Conservation (phyloP, 805 yeast species). For the Lipomyces spencermartinsiae region DNA sequence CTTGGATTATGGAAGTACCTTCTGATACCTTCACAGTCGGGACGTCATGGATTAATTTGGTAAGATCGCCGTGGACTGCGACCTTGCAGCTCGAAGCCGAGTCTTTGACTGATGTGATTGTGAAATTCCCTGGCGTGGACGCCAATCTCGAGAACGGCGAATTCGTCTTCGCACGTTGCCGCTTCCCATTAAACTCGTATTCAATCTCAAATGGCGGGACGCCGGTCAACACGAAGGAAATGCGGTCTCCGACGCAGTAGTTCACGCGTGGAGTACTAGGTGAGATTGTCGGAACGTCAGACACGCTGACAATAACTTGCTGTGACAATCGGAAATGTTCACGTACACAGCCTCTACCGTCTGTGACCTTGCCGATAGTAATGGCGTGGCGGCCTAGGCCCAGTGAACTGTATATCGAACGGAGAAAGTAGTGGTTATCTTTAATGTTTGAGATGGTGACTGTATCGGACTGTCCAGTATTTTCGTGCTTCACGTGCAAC, state of each 20-base stretch:
- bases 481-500: constrained; percentile 65
- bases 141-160: constrained; percentile 72
- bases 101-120: constrained; percentile 73
- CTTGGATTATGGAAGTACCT: constrained; percentile 76
- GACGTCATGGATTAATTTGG: constrained; percentile 58
- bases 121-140: constrained; percentile 76
- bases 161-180: constrained; percentile 59
- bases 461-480: constrained; percentile 59
- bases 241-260: constrained; percentile 92
- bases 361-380: constrained; percentile 62
- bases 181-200: constrained; percentile 72
- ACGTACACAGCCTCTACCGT: constrained; percentile 71
- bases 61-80: constrained; percentile 41
- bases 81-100: constrained; percentile 71
- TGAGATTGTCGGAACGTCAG: constrained; percentile 76
- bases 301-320: constrained; percentile 62
- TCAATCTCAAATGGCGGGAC: constrained; percentile 77
- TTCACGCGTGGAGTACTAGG: constrained; percentile 53
- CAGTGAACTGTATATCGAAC: constrained; percentile 57
- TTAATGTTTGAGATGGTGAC: constrained; percentile 55
- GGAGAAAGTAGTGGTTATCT: constrained; percentile 48
- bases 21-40: constrained; percentile 84
- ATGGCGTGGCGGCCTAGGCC: constrained; percentile 75
- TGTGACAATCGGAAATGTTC: constrained; percentile 53
- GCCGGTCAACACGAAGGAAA: constrained; percentile 77